Base-by-base conservation (phyloP, 306 rosid species). In the Pterocarpus macrocarpus region DNA sequence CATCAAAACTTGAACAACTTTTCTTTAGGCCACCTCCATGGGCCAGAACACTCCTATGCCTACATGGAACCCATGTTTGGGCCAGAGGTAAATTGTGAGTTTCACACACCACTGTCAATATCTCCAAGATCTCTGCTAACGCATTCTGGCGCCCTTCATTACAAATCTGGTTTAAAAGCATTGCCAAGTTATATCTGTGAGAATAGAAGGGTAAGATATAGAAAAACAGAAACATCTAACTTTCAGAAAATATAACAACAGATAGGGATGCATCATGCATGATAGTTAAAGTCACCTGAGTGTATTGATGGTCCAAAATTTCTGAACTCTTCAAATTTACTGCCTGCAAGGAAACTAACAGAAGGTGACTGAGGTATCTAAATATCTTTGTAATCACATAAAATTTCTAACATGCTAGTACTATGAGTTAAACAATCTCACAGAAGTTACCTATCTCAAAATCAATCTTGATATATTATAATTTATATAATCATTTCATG, bases 51-150 rank as follows among this genome's bases (percentile, higher is more conserved):
- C 85, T 92, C 17, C 98, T 86, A 83, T 96, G 97, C 93, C 87
- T 85, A 81, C 99, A 96, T 0, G 99, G 98, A 88, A 96, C 92
- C 99, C 99, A 96, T 39, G 97, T 93, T 90, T 95, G 99, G 59
- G 98, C 98, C 81, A 95, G 85, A 32, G 98, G 99, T 83, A 95
- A 82, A 52, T 90, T 93, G 79, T 88, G 91, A 76, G 94, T 89
- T 90, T 95, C 99, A 64, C 98, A 91, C n/a, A 90, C 97, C 83
- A 86, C 91, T 43, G 97, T 89, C 90, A 93, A 86, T 87, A 92
- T 91, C 88, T 87, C 97, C 94, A 92, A 89, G 78, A 96, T 96
- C 84, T 96, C 97, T 16, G 97, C 90, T 73, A 96, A 82, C 1
- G 96, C 99, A 79, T 85, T 86, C 82, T 87, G 96, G 76, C 99